These are phyloP conservation scores for Barnettozyma populi DNA, from an alignment of 805 yeast species.

Conservation along the genomic window DNA sequence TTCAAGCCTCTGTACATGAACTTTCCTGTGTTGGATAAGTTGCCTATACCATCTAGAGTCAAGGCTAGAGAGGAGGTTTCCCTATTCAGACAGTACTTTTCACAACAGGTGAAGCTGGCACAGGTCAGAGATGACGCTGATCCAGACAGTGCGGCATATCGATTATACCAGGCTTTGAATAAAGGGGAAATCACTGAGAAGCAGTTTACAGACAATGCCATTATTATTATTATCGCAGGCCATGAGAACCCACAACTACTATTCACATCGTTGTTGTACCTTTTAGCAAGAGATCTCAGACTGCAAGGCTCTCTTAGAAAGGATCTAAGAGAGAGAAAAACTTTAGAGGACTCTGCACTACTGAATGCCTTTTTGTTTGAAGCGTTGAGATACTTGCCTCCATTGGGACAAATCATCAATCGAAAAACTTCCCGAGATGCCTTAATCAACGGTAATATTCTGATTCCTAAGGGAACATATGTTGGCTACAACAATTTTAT, in stretches of 20 bases:
- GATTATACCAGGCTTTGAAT: conserved; percentile 35
- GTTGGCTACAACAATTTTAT: conserved; percentile 52
- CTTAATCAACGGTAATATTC: conserved; percentile 36
- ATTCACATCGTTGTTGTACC: conserved; percentile 40
- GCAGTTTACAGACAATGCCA: conserved; percentile 49
- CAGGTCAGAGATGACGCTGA: conserved; percentile 19
- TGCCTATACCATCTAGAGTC: conserved; percentile 43
- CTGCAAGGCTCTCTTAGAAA: conserved; percentile 31
- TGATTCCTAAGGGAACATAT: conserved; percentile 44
- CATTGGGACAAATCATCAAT: conserved; percentile 51
- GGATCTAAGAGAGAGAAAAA: conserved; percentile 11
- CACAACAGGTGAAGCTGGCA: conserved; percentile 29
- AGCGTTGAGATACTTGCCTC: conserved; percentile 48
- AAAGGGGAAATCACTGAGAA: conserved; percentile 34
- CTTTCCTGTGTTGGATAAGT: conserved; percentile 47
- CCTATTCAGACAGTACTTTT: conserved; percentile 34
- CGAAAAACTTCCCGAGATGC: conserved; percentile 36
- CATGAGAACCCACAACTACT: conserved; percentile 59
- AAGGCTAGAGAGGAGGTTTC: conserved; percentile 39
- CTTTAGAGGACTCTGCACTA: conserved; percentile 21
- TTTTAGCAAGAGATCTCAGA: conserved; percentile 37
- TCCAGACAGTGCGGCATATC: conserved; percentile 35
- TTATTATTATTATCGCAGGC: conserved; percentile 54
- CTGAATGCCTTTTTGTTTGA: conserved; percentile 38
- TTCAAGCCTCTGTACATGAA: conserved; percentile 49